Evolutionary conservation across 495 filamentous ascomycete species (phyloP).

Genomic region (Glarea lozoyensis): DNA sequence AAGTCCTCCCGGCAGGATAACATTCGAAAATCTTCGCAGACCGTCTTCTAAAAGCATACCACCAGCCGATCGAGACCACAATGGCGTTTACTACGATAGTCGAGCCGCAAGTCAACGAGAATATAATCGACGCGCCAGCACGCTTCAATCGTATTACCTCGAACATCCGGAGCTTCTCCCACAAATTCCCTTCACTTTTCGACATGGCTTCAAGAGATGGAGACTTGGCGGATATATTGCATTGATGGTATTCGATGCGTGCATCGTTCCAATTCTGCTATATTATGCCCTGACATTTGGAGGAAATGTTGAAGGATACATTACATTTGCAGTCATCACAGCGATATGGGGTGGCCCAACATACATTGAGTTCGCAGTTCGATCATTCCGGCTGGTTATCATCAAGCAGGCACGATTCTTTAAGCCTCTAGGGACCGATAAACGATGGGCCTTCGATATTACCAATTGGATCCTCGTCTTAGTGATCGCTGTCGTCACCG

Average conservation of each 20-base stretch:
- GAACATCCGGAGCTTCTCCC: conserved; percentile 16
- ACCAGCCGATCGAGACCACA: conserved; percentile 5
- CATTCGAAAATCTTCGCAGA: no score
- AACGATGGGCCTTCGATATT: conserved; percentile 36
- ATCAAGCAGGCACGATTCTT: conserved; percentile 32
- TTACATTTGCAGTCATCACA: conserved; percentile 42
- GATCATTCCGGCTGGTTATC: conserved; percentile 33
- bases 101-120: conserved; percentile 15
- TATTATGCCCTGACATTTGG: conserved; percentile 35
- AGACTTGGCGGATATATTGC: conserved; percentile 10
- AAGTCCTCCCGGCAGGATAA: no score
- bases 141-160: no score
- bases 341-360: conserved; percentile 41
- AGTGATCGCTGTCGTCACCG: conserved; percentile 37
- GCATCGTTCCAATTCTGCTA: conserved; percentile 33
- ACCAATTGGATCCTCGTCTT: conserved; percentile 35
- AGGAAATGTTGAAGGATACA: conserved; percentile 31
- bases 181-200: conserved; percentile 19
- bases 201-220: conserved; percentile 18
- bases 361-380: conserved; percentile 38
- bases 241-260: conserved; percentile 36
- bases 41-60: no score
- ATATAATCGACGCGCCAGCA: no score
- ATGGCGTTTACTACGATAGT: conserved; percentile 17
- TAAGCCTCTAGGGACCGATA: conserved; percentile 29